Evolutionary conservation across 805 yeast species (phyloP), one percentile per base, ranked within the genome.

Genomic region (Saturnispora diversa): DNA sequence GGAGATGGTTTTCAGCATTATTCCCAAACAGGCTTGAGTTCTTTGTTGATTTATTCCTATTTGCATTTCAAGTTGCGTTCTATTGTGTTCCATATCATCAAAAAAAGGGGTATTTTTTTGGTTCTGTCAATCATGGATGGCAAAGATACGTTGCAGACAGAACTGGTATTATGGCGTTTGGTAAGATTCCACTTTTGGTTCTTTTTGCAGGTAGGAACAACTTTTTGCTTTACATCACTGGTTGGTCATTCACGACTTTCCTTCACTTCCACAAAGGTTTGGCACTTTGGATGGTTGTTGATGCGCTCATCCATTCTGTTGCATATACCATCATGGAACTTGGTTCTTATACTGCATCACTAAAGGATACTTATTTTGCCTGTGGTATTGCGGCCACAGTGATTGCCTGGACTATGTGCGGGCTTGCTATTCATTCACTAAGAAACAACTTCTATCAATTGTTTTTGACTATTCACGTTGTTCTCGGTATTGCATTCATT

Each of bases 261-360:
- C 51, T 76, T 50, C 65, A 68, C 22, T 74, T 72, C 51, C 95
- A 85, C 58, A 79, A 70, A 56, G 75, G 84, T 80, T 58, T 71
- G 34, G 78, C 83, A 2, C 65, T 83, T 50, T 65, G 68, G 3
- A 63, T 69, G 54, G 52, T 63, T 35, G 16, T 66, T 24, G 52
- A 68, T 47, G 54, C 58, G 24, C 37, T 68, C 17, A 50, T 66
- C n/a, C 76, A 72, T 43, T 65, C 60, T 2, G 56, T 54, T 40
- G 61, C 60, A 22, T 58, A 55, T 49, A 60, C 68, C 1, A 40
- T 45, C 22, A 27, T 31, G 17, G 44, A 15, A 2, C 12, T 34
- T 8, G 53, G 45, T n/a, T 12, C 29, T 12, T 45, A 50, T 38
- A 31, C 27, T 3, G 13, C 10, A 12, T 24, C 21, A 16, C 37